Conservation (phyloP, 805 yeast genomes). For the Saturnispora zaruensis region DNA sequence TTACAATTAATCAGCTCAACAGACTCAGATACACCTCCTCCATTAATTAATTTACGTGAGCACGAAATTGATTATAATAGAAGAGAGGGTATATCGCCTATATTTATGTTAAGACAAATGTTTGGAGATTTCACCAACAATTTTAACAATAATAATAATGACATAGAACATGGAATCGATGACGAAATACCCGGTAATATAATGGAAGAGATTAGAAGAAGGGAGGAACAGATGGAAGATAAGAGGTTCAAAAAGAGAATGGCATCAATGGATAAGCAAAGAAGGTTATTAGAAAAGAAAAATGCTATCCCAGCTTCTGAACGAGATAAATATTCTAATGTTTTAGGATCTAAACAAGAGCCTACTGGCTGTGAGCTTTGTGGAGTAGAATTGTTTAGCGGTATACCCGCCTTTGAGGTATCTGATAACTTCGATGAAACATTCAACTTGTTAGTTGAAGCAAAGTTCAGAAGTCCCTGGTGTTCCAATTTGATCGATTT, state of each 20-base stretch:
- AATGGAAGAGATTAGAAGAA: conserved; percentile 22
- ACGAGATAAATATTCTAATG: conserved; percentile 18
- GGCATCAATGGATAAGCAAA: conserved; percentile 6
- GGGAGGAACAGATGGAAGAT: conserved; percentile 26
- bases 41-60: neutral
- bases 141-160: neutral
- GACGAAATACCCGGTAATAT: conserved; percentile 23
- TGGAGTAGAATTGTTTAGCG: conserved; percentile 64
- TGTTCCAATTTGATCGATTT: conserved; percentile 38
- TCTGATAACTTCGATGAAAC: conserved; percentile 9
- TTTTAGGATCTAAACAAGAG: conserved; percentile 26
- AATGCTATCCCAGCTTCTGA: conserved; percentile 10
- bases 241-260: conserved; percentile 18
- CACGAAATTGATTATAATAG: neutral
- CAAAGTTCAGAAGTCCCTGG: conserved; percentile 50
- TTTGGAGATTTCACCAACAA: neutral
- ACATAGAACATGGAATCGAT: neutral
- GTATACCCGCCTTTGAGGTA: conserved; percentile 43
- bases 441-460: conserved; percentile 22
- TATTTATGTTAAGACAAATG: neutral
- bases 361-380: conserved; percentile 51
- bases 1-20: conserved; percentile 11
- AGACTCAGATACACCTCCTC: conserved; percentile 2
- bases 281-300: conserved; percentile 17
- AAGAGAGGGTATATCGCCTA: neutral